phyloP scores from a whole-genome alignment of 192 early-diverging fungal genomes.

The Backusella macrospora region DNA sequence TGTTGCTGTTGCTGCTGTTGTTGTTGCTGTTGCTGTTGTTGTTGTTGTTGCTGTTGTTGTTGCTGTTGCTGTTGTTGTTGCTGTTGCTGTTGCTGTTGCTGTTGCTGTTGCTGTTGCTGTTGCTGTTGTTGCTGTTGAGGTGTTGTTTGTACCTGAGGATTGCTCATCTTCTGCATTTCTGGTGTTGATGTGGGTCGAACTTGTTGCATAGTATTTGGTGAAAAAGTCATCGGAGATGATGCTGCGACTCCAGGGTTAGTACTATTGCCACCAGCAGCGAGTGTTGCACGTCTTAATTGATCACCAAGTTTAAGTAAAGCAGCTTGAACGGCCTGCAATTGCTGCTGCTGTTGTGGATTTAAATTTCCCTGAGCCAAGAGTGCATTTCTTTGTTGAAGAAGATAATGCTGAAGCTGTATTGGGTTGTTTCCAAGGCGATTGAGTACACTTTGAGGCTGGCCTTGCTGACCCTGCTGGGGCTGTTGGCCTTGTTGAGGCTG shows the following conservation, averaged over 20 bases:
- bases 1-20: neutral
- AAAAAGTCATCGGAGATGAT: constrained; percentile 2
- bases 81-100: neutral
- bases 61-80: no score
- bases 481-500: constrained; percentile 31
- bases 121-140: neutral
- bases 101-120: no score
- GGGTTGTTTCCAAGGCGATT: constrained; percentile 2
- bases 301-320: constrained; percentile 20
- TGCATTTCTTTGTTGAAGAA: constrained; percentile 16
- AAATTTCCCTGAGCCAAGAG: constrained; percentile 7
- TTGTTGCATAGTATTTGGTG: constrained; percentile 12
- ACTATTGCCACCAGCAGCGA: neutral
- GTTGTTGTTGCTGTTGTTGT: neutral
- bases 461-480: neutral
- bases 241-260: neutral
- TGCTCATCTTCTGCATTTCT: neutral
- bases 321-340: constrained; percentile 10
- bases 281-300: constrained; percentile 11
- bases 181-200: neutral
- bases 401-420: constrained; percentile 12
- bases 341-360: constrained; percentile 7
- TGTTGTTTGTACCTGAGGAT: neutral
- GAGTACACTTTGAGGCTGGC: neutral
- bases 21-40: no score